These are phyloP conservation scores for Oryza brachyantha DNA, from an alignment of 176 grass and related monocot species.

Conservation along the genomic window DNA sequence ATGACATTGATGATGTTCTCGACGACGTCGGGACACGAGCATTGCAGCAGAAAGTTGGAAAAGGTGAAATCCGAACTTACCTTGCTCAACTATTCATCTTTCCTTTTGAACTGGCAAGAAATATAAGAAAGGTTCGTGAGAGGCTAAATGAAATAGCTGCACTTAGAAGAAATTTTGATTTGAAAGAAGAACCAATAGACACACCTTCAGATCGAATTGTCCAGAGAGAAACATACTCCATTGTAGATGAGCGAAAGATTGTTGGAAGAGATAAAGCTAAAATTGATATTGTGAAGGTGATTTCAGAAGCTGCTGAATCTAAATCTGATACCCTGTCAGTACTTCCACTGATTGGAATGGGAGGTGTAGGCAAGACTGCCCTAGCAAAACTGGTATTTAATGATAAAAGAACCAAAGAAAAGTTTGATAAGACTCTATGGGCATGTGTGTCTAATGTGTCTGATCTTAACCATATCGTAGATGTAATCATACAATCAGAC, in stretches of 20 bases:
- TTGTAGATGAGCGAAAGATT: not conserved
- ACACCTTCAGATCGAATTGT: not conserved
- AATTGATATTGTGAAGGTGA: not conserved
- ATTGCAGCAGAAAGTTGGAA: not conserved
- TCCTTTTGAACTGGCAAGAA: not conserved
- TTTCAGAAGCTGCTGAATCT: not conserved
- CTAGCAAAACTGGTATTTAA: conserved; percentile 9
- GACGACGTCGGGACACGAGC: not conserved
- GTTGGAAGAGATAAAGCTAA: not conserved
- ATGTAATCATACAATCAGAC: not conserved
- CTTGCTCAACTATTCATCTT: not conserved
- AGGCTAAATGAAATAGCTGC: conserved; percentile 6
- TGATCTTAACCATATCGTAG: not conserved
- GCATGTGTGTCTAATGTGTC: not conserved
- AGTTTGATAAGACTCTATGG: not conserved
- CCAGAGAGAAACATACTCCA: not conserved
- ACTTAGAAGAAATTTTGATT: not conserved
- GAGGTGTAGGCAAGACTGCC: not conserved
- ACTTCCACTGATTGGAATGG: not conserved
- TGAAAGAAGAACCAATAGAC: not conserved
- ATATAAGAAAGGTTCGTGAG: not conserved
- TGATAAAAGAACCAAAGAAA: not conserved
- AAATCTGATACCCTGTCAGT: not conserved
- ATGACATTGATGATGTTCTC: too few relatives aligned
- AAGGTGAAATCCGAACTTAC: not conserved